Evolutionary conservation across 306 rosid genomes (phyloP).

Genomic region (Prunus campanulata): DNA sequence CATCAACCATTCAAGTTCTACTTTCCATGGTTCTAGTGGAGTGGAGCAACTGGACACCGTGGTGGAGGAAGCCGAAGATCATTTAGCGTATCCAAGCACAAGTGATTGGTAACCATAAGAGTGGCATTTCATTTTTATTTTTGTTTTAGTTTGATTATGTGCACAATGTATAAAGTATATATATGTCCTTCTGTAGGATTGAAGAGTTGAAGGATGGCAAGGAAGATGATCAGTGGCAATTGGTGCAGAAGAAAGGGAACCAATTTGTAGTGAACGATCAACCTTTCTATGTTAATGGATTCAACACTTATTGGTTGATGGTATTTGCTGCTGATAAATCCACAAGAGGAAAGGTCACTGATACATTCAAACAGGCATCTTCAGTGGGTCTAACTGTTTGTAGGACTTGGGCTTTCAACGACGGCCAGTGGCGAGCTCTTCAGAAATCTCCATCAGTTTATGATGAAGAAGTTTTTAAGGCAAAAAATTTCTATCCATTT

Average conservation of each 20-base stretch:
- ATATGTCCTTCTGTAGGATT: constrained; percentile 24
- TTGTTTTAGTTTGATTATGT: background rate
- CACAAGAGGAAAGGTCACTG: constrained; percentile 80
- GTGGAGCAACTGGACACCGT: constrained; percentile 35
- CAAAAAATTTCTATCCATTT: constrained; percentile 1
- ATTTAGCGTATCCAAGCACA: constrained; percentile 24
- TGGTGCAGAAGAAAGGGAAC: constrained; percentile 84
- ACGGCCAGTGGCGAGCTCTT: constrained; percentile 96
- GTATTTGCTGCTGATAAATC: constrained; percentile 86
- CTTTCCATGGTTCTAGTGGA: constrained; percentile 34
- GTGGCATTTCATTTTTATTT: background rate
- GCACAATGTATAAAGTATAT: background rate
- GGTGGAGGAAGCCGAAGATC: constrained; percentile 34
- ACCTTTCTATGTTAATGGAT: constrained; percentile 90
- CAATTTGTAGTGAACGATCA: constrained; percentile 73
- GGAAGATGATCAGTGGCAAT: constrained; percentile 53
- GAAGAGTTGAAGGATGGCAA: constrained; percentile 25
- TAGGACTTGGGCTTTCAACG: constrained; percentile 98
- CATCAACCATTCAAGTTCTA: constrained; percentile 25
- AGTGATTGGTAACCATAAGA: constrained; percentile 34
- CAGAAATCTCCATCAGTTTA: constrained; percentile 79
- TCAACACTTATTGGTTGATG: constrained; percentile 97
- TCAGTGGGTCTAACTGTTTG: constrained; percentile 82
- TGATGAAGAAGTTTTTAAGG: constrained; percentile 85
- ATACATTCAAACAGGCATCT: constrained; percentile 70